Evolutionary conservation across 1,139 yeast species (phyloP).

Genomic region (Suzukiozyma palmioleophila): DNA sequence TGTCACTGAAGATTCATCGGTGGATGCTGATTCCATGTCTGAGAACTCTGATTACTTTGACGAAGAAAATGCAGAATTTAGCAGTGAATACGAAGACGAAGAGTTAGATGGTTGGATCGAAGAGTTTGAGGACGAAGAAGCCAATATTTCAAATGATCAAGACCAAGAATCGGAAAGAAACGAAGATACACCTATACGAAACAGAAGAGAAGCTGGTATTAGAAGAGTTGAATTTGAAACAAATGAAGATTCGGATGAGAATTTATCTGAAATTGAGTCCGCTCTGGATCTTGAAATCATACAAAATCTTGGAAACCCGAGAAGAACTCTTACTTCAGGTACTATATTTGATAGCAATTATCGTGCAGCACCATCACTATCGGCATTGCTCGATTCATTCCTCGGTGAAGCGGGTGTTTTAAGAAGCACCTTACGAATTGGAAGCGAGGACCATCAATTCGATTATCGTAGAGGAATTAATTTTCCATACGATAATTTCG

Average conservation of each 20-base stretch:
- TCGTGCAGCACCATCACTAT: slow-evolving; percentile 12
- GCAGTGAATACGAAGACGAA: slow-evolving; percentile 35
- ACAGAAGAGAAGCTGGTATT: slow-evolving; percentile 8
- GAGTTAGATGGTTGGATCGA: slow-evolving; percentile 45
- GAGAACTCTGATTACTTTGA: slow-evolving; percentile 8
- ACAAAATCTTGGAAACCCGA: slow-evolving; percentile 8
- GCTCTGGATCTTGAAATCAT: slow-evolving; percentile 17
- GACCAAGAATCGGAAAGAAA: slow-evolving; percentile 7
- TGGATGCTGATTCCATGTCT: slow-evolving; percentile 10
- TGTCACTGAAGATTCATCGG: slow-evolving; percentile 13
- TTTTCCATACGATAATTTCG: slow-evolving; percentile 1
- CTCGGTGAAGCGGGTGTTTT: slow-evolving; percentile 13
- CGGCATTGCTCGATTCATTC: slow-evolving; percentile 13
- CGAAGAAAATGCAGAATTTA: slow-evolving; percentile 23
- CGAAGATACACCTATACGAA: slow-evolving; percentile 8
- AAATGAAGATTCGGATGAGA: slow-evolving; percentile 17
- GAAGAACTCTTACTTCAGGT: slow-evolving; percentile 7
- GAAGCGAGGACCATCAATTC: slow-evolving; percentile 11
- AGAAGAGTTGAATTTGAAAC: slow-evolving; percentile 9
- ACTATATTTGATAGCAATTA: slow-evolving; percentile 3
- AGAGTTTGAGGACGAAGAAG: slow-evolving; percentile 30
- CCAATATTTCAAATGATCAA: slow-evolving; percentile 10
- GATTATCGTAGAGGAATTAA: slow-evolving; percentile 2
- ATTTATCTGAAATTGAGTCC: slow-evolving; percentile 21
- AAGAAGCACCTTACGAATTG: slow-evolving; percentile 16